Conservation (phyloP, 805 yeast genomes). For the Grigorovia transvaalensis region DNA sequence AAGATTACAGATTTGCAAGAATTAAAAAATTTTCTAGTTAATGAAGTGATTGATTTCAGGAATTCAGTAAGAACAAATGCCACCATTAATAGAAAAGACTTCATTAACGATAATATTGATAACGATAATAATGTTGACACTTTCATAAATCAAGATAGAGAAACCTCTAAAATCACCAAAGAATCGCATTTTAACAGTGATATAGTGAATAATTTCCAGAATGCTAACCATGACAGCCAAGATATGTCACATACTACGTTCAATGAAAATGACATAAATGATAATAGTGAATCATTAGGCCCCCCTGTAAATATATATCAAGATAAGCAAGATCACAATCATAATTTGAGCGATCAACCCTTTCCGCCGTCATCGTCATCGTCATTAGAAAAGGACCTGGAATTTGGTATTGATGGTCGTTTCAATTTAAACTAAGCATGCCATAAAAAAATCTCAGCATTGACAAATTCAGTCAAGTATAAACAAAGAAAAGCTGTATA, state of each 20-base stretch:
- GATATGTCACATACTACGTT: background rate
- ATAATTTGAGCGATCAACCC: constrained; percentile 5
- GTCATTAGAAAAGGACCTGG: constrained; percentile 52
- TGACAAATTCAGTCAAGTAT: too few species aligned
- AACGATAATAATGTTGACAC: background rate
- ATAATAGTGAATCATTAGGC: constrained; percentile 2
- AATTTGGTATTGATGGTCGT: constrained; percentile 52
- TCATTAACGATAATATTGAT: constrained; percentile 17
- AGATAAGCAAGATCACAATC: constrained; percentile 10
- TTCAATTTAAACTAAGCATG: background rate
- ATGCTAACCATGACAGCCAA: background rate
- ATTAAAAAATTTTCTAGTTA: constrained; percentile 65
- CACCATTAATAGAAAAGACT: background rate
- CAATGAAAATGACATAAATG: background rate
- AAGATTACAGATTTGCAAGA: constrained; percentile 69
- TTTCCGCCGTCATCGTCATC: constrained; percentile 6
- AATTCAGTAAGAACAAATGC: constrained; percentile 51
- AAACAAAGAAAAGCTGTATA: too few species aligned
- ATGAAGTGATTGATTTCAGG: constrained; percentile 69
- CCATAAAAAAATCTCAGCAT: too few species aligned
- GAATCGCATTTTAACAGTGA: background rate
- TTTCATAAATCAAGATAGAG: too few species aligned
- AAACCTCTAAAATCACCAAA: too few species aligned
- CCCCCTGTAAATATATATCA: constrained; percentile 5
- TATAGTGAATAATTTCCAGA: constrained; percentile 16